Conservation (phyloP, 1,139 yeast species). For the Suhomyces atakaporum region DNA sequence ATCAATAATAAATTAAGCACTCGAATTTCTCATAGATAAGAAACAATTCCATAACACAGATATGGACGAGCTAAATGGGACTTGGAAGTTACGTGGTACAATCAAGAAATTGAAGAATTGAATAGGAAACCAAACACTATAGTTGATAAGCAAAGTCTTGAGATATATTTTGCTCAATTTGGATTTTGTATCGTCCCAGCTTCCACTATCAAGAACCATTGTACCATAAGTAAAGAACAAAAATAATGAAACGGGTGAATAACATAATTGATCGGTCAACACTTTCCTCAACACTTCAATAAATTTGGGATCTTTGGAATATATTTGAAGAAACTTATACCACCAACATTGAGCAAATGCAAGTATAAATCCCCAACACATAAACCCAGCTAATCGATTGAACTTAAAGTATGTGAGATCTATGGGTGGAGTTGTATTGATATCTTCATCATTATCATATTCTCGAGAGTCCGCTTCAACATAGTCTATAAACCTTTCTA, state of each 20-base stretch:
- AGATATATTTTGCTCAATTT: constrained; percentile 70
- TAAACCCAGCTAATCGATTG: constrained; percentile 73
- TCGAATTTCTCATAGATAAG: constrained; percentile 70
- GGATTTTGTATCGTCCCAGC: constrained; percentile 58
- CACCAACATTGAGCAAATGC: constrained; percentile 86
- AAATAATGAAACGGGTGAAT: constrained; percentile 82
- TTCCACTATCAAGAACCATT: constrained; percentile 75
- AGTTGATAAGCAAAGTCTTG: constrained; percentile 76
- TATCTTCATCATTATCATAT: constrained; percentile 16
- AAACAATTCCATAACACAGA: constrained; percentile 93
- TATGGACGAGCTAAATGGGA: constrained; percentile 88
- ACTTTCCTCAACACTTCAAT: constrained; percentile 85
- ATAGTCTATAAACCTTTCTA: constrained; percentile 40
- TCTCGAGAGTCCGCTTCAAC: constrained; percentile 27
- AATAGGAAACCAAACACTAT: constrained; percentile 92
- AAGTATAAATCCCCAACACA: constrained; percentile 83
- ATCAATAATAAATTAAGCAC: constrained; percentile 11
- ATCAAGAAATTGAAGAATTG: constrained; percentile 85
- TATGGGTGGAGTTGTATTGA: constrained; percentile 12
- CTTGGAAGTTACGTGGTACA: constrained; percentile 79
- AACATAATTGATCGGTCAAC: constrained; percentile 83
- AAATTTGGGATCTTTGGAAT: constrained; percentile 77
- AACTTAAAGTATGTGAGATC: constrained; percentile 56
- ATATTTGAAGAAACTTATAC: constrained; percentile 83
- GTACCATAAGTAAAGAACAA: constrained; percentile 85